Evolutionary conservation across 331 rosid genomes (phyloP).

Genomic region (Erythrophleum ivorense): DNA sequence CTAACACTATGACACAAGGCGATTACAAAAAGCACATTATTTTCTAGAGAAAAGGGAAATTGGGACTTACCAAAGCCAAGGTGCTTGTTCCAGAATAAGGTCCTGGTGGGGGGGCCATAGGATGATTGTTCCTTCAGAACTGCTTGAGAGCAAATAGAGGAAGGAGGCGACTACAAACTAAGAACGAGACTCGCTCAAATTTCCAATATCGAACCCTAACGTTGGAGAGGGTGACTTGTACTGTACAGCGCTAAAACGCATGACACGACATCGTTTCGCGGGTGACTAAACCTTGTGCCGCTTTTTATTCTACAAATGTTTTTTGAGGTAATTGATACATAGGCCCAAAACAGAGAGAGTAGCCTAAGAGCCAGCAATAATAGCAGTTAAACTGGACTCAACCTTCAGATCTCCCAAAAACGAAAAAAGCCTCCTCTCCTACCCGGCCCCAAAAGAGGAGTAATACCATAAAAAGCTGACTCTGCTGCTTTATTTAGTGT

Average conservation of each 20-base stretch:
- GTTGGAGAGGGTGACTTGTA: not conserved
- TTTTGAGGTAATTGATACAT: too few relatives aligned
- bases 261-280: conserved; percentile 1
- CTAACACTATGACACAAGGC: not conserved
- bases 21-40: not conserved
- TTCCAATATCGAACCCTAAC: conserved; percentile 24
- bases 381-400: too few relatives aligned
- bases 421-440: too few relatives aligned
- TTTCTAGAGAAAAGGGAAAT: not conserved
- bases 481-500: too few relatives aligned
- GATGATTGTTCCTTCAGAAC: not conserved
- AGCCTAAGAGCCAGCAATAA: too few relatives aligned
- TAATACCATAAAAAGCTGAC: too few relatives aligned
- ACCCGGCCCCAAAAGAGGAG: too few relatives aligned
- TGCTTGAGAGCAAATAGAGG: not conserved
- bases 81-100: conserved; percentile 73
- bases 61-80: conserved; percentile 54
- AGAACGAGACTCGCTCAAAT: conserved; percentile 18
- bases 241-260: not conserved
- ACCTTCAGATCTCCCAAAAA: too few relatives aligned
- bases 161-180: not conserved
- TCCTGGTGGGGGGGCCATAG: conserved; percentile 65
- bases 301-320: too few relatives aligned
- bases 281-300: too few relatives aligned
- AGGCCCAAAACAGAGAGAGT: too few relatives aligned